phyloP scores from a whole-genome alignment of 2,329 filamentous ascomycete species.

The Dothistroma septosporum region DNA sequence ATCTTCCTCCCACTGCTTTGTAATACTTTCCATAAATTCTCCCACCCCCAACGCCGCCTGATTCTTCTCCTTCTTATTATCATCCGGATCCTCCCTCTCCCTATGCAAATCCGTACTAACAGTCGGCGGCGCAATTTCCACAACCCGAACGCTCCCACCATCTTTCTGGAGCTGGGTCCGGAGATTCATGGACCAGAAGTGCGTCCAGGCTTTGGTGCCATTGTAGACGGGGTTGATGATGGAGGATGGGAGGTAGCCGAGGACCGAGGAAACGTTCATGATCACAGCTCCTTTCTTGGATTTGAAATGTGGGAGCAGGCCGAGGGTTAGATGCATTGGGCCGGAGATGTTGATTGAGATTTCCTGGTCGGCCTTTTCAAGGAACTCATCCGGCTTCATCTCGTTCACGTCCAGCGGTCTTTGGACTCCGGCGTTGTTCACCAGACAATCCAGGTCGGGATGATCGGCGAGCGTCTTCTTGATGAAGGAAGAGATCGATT shows the following conservation, averaged over 20 bases:
- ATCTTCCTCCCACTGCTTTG: conserved; percentile 44
- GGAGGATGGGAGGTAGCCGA: conserved; percentile 52
- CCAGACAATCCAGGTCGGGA: conserved; percentile 54
- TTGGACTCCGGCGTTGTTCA: conserved; percentile 60
- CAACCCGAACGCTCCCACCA: conserved; percentile 43
- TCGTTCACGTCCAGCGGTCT: conserved; percentile 48
- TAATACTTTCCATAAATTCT: conserved; percentile 53
- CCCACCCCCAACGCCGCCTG: conserved; percentile 45
- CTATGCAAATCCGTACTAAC: conserved; percentile 55
- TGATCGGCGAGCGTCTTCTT: conserved; percentile 46
- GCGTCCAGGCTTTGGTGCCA: conserved; percentile 56
- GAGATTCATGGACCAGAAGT: conserved; percentile 55
- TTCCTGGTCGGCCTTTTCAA: conserved; percentile 53
- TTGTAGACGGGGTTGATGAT: conserved; percentile 57
- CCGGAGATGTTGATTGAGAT: conserved; percentile 57
- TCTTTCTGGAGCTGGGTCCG: conserved; percentile 46
- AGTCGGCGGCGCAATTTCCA: conserved; percentile 55
- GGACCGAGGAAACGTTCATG: conserved; percentile 53
- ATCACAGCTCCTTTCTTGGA: conserved; percentile 42
- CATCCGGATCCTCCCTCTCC: conserved; percentile 53
- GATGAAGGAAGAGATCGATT: conserved; percentile 45
- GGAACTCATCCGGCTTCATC: conserved; percentile 38
- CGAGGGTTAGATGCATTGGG: conserved; percentile 53
- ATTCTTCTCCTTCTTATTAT: conserved; percentile 58
- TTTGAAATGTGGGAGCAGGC: conserved; percentile 50